Base-by-base conservation (phyloP, 805 yeast genomes). In the Wickerhamomyces hampshirensis region DNA sequence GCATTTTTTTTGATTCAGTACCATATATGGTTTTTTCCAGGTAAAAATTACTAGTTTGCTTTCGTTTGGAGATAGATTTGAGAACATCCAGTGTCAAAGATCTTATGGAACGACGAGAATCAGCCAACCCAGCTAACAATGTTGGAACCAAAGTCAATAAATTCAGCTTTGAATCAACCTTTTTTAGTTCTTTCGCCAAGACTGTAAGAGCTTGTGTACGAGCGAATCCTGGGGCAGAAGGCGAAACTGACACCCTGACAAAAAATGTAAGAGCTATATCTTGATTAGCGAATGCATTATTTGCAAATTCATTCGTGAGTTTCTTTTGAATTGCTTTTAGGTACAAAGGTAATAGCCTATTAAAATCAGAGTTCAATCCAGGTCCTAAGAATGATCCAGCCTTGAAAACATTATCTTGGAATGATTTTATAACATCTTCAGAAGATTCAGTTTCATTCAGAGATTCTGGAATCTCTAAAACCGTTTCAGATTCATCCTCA, bases 11-110 rank as follows among this genome's bases (percentile, higher is more conserved):
- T 3, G 73, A 65, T 7, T 63, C 56, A 4, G 51, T 52, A 10
- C 82, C 87, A 53, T 82, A 89, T 12, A 87, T 65, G 31, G 68
- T 65, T 13, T 73, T 66, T 21, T 69, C 69, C 57, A 81, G 56
- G 37, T 77, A 65, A 48, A 66, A 68, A 31, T 65, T 62, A 13
- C 62, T 43, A 7, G 55, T 48, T 28, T 66, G 53, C n/a, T 42
- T 35, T 58, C 70, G 61, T 26, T 55, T 50, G 4, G 62, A 38
- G 35, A 73, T 64, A 15, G 54, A 50, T 33, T 56, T 58, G 34
- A 76, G 42, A 16, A 68, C 53, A 11, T 57, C 61, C 31, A 63
- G 53, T 3, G 70, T 64, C 28, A 63, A 62, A 5, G 53, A 42
- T 63, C 88, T 75, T 26, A 84, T 65, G 18, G 63, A 56, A 37